These are phyloP conservation scores for Claviceps fusiformis DNA, from an alignment of 2,329 filamentous ascomycete genomes.

Conservation along the genomic window DNA sequence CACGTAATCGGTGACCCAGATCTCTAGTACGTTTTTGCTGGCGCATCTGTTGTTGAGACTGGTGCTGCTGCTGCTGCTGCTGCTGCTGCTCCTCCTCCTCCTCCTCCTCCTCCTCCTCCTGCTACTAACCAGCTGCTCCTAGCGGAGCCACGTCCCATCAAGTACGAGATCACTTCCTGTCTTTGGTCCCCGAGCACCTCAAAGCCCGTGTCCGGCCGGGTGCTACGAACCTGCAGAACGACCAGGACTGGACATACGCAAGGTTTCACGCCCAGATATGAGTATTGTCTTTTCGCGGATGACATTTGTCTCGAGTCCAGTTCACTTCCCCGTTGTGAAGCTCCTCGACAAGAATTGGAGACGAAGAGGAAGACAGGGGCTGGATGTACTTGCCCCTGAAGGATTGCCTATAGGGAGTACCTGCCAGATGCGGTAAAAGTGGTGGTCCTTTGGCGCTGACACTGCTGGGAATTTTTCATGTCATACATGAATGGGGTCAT, in stretches of 20 bases:
- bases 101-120: neutral
- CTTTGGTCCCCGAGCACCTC: slow-evolving; percentile 1
- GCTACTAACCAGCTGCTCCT: neutral
- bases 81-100: too few relatives aligned
- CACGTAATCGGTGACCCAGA: neutral
- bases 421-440: neutral
- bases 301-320: neutral
- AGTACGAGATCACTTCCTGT: slow-evolving; percentile 1
- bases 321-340: neutral
- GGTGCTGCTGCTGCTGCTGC: too few relatives aligned
- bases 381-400: slow-evolving; percentile 1
- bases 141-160: slow-evolving; percentile 1
- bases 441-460: neutral
- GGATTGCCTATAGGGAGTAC: neutral
- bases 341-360: neutral
- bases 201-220: neutral
- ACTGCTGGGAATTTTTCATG: neutral
- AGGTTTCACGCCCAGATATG: neutral
- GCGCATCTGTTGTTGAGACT: neutral
- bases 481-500: neutral
- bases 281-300: slow-evolving; percentile 1
- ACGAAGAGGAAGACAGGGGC: neutral
- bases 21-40: neutral
- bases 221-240: neutral
- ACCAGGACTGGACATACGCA: neutral